A percentile compares a stretch with the other conserved stretches of the same genome.
phyloP scores from a whole-genome alignment of 768 basidiomycete species.

The Leucocoprinus leucothites region DNA sequence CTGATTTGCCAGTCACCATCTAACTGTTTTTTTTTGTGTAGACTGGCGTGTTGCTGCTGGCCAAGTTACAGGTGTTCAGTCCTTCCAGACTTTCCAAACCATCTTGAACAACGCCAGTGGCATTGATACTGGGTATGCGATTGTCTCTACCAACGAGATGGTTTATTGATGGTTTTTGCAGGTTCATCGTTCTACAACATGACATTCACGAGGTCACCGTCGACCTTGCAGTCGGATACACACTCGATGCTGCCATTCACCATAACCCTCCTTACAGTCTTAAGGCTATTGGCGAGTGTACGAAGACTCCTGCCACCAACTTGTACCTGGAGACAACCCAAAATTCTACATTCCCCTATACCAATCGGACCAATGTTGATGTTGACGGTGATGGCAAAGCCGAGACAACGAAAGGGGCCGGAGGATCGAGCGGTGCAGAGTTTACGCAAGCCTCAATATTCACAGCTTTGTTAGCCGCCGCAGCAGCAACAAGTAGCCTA shows the following conservation, averaged over 20 bases:
- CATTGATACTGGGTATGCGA: constrained; percentile 54
- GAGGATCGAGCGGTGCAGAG: constrained; percentile 14
- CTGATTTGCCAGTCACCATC: constrained; percentile 4
- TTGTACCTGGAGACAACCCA: constrained; percentile 83
- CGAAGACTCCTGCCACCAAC: constrained; percentile 56
- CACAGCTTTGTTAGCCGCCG: constrained; percentile 1
- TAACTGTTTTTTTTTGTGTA: too few relatives aligned
- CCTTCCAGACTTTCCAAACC: constrained; percentile 56
- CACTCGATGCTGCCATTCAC: constrained; percentile 69
- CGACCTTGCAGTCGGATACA: constrained; percentile 87
- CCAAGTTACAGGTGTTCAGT: constrained; percentile 44
- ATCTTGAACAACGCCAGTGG: constrained; percentile 70
- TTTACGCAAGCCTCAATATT: background rate
- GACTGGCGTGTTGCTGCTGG: constrained; percentile 91
- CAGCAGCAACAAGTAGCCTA: constrained; percentile 6
- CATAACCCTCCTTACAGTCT: constrained; percentile 67
- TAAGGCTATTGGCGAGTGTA: constrained; percentile 78
- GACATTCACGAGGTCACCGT: constrained; percentile 85
- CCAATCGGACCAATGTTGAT: constrained; percentile 33
- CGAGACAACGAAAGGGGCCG: constrained; percentile 28
- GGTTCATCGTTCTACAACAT: constrained; percentile 89
- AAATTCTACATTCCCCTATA: constrained; percentile 64
- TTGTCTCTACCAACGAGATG: background rate
- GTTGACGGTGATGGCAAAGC: constrained; percentile 35
- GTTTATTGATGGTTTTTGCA: constrained; percentile 16